These are phyloP conservation scores for Malassezia japonica DNA, from an alignment of 1,284 basidiomycete genomes.

Conservation along the genomic window DNA sequence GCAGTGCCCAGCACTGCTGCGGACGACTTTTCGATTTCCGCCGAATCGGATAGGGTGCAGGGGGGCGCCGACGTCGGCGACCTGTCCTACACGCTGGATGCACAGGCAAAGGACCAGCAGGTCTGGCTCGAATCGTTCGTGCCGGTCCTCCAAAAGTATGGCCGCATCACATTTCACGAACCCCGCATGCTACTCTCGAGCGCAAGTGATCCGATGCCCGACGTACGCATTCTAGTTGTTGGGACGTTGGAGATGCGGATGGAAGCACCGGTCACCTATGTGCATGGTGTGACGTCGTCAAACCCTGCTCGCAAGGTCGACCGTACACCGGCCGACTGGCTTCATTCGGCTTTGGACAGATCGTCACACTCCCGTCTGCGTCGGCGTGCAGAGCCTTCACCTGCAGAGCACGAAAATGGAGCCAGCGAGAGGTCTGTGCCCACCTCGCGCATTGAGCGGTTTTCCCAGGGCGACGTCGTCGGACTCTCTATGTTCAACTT, in stretches of 20 bases:
- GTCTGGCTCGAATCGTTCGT: slow-evolving; percentile 1
- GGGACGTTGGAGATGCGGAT: neutral
- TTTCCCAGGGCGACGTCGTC: slow-evolving; percentile 4
- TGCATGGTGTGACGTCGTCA: neutral
- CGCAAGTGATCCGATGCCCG: neutral
- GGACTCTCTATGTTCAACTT: slow-evolving; percentile 1
- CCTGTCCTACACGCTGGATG: too few relatives aligned
- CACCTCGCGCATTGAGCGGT: too few relatives aligned
- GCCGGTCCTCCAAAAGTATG: slow-evolving; percentile 5
- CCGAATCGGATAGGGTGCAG: too few relatives aligned
- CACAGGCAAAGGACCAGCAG: neutral
- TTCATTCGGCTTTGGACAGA: neutral
- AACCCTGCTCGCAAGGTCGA: slow-evolving; percentile 7
- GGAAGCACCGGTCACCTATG: neutral
- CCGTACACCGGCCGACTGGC: slow-evolving; percentile 1
- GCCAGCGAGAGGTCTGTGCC: too few relatives aligned
- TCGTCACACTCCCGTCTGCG: neutral
- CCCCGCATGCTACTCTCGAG: neutral
- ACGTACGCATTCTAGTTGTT: slow-evolving; percentile 5
- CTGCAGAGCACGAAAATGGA: too few relatives aligned
- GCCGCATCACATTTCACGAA: slow-evolving; percentile 3
- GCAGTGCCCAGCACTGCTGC: neutral
- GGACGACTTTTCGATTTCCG: neutral
- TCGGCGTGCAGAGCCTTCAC: too few relatives aligned
- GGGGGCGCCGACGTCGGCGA: too few relatives aligned